Percentiles rank a stretch among this genome's conserved stretches.
Evolutionary conservation across 139 green algal genomes (phyloP).

Genomic region (Zygnema cylindricum): DNA sequence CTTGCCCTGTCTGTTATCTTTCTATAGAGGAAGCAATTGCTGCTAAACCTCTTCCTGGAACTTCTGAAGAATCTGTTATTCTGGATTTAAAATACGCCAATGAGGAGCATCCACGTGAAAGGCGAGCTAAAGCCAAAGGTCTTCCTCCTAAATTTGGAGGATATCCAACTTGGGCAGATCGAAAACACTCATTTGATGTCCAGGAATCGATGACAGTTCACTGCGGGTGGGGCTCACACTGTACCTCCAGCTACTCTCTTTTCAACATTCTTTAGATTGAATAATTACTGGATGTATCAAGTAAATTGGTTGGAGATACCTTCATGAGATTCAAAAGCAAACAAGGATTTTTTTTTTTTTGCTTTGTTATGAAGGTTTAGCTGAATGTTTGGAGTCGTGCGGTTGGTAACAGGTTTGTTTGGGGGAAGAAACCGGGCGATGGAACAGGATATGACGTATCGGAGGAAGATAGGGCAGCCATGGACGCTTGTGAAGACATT

Average conservation of each 20-base stretch:
- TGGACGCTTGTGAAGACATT: slow-evolving; percentile 31
- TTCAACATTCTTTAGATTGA: no score
- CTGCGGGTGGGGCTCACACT: no score
- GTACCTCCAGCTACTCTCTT: no score
- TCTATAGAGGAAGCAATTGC: slow-evolving; percentile 14
- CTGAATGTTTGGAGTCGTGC: background rate
- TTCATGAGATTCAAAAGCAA: no score
- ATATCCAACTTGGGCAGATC: slow-evolving; percentile 24
- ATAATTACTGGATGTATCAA: no score
- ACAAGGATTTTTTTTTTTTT: no score
- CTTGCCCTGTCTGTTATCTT: slow-evolving; percentile 49
- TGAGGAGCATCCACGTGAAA: slow-evolving; percentile 14
- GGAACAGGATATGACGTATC: slow-evolving; percentile 37
- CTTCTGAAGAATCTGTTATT: background rate
- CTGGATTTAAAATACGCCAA: slow-evolving; percentile 20
- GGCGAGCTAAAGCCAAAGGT: background rate
- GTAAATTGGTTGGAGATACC: no score
- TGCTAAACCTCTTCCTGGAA: background rate
- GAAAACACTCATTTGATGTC: slow-evolving; percentile 24
- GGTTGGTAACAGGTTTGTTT: background rate
- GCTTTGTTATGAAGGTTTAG: background rate
- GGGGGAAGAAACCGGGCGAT: background rate
- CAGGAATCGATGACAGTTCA: slow-evolving; percentile 43
- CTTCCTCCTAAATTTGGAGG: slow-evolving; percentile 31
- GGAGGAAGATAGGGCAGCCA: slow-evolving; percentile 24